These are phyloP conservation scores for Clarireedia paspali DNA, from an alignment of 2,329 filamentous ascomycete genomes.

Conservation along the genomic window DNA sequence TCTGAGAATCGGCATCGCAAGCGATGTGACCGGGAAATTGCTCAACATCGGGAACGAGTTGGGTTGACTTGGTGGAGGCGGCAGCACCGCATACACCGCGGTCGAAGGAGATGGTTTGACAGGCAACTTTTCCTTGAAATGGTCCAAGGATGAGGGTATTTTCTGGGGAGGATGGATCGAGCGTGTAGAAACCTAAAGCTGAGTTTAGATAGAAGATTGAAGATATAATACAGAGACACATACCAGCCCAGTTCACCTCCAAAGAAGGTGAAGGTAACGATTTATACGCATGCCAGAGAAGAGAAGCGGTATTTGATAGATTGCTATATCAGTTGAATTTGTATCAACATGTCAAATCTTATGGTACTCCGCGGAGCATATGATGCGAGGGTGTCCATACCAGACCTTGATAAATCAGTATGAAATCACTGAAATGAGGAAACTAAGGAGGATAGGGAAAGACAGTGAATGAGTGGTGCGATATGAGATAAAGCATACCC, in stretches of 20 bases:
- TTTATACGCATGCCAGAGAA: conserved; percentile 74
- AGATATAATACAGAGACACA: conserved; percentile 8
- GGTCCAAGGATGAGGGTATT: conserved; percentile 66
- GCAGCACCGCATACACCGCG: conserved; percentile 70
- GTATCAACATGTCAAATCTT: no score
- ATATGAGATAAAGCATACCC: conserved; percentile 43
- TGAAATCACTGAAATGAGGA: not conserved
- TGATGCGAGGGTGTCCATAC: not conserved
- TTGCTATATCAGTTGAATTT: conserved; percentile 45
- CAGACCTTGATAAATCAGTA: not conserved
- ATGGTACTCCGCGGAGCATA: no score
- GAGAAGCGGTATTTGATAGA: conserved; percentile 64
- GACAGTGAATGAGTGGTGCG: no score
- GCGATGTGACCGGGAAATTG: conserved; percentile 74
- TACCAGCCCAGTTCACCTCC: conserved; percentile 70
- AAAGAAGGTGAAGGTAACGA: conserved; percentile 59
- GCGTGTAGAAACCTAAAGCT: conserved; percentile 61
- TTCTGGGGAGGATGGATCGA: conserved; percentile 38
- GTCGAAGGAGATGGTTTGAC: conserved; percentile 67
- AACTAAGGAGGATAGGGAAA: no score
- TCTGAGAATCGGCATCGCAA: conserved; percentile 63
- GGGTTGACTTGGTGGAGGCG: conserved; percentile 51
- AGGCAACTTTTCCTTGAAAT: conserved; percentile 74
- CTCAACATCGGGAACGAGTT: conserved; percentile 64
- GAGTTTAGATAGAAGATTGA: not conserved